phyloP scores from a whole-genome alignment of 441 rosid species.

The Brassica balearica region DNA sequence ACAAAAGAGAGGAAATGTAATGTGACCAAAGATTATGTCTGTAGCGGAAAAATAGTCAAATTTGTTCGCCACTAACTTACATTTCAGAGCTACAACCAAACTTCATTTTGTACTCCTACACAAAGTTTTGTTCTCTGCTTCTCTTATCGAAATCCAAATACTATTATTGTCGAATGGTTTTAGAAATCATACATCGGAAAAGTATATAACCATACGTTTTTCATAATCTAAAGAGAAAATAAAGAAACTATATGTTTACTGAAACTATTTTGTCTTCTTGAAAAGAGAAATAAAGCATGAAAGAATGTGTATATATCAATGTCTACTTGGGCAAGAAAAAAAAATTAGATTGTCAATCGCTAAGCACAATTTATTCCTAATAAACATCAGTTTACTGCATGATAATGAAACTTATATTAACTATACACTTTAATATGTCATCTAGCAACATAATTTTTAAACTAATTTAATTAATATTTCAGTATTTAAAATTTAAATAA shows the following conservation, averaged over 20 bases:
- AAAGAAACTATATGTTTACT: neutral
- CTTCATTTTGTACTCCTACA: constrained; percentile 24
- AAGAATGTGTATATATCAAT: neutral
- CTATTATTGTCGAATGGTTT: neutral
- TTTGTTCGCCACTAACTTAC: constrained; percentile 16
- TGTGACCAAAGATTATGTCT: neutral
- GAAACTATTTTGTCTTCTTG: neutral
- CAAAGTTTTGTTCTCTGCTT: constrained; percentile 7
- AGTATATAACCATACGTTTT: constrained; percentile 15
- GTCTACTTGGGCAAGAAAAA: neutral
- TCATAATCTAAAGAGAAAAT: neutral
- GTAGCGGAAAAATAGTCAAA: neutral
- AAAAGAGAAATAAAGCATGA: neutral
- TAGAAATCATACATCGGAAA: neutral
- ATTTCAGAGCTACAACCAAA: constrained; percentile 30
- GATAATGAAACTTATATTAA: too few species aligned
- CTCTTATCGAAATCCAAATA: too few species aligned
- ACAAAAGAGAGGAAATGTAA: constrained; percentile 19
- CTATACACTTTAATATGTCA: too few species aligned
- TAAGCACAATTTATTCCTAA: too few species aligned
- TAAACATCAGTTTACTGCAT: too few species aligned
- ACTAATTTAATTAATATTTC: too few species aligned
- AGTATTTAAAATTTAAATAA: too few species aligned
- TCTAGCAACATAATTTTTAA: too few species aligned
- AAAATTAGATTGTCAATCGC: too few species aligned